Evolutionary conservation across 2,329 filamentous ascomycete species (phyloP).

Genomic region (Teratosphaeria destructans): DNA sequence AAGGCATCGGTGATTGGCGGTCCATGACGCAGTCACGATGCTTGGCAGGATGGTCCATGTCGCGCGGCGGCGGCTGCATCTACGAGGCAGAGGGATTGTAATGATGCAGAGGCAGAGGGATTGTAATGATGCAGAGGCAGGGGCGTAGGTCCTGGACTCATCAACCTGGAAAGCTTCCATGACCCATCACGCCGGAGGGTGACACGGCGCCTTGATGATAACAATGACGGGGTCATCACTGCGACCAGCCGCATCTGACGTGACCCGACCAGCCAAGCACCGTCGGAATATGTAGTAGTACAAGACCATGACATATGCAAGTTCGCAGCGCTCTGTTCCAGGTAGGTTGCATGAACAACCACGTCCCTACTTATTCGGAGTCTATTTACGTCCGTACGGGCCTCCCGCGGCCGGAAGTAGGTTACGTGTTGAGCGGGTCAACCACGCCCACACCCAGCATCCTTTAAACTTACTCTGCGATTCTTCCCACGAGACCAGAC

Average conservation of each 20-base stretch:
- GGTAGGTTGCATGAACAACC: not conserved
- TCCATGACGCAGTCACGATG: too few species aligned
- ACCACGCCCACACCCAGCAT: not conserved
- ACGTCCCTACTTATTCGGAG: not conserved
- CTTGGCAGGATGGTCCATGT: too few species aligned
- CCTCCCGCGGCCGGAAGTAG: not conserved
- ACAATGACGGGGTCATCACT: not conserved
- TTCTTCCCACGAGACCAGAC: not conserved
- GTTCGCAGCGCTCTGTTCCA: not conserved
- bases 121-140: too few species aligned
- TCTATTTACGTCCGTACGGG: not conserved
- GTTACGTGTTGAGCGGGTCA: not conserved
- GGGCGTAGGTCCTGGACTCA: too few species aligned
- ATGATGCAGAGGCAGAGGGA: too few species aligned
- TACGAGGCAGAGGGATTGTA: too few species aligned
- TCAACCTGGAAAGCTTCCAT: not conserved
- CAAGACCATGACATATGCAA: not conserved
- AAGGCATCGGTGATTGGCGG: too few species aligned
- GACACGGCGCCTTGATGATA: not conserved
- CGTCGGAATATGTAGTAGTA: not conserved
- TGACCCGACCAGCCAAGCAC: not conserved
- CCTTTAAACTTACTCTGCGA: not conserved
- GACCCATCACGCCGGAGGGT: not conserved
- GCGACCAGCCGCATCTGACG: not conserved
- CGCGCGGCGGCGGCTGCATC: too few species aligned